Base-by-base conservation (phyloP, 176 grass and related monocot genomes). In the Aegilops umbellulata region DNA sequence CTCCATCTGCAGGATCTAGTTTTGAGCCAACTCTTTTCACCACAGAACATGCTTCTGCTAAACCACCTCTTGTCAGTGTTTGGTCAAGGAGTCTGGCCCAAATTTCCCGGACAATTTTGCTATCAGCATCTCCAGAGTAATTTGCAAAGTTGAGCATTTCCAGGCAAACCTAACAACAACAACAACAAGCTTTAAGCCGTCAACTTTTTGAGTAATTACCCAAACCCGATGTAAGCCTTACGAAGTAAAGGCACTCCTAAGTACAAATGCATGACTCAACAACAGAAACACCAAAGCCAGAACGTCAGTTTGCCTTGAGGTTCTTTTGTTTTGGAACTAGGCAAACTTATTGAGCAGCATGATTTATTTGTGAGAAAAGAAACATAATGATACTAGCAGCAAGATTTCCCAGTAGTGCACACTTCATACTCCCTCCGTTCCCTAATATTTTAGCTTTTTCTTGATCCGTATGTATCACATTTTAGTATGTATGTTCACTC, bases 81-180 rank as follows among this genome's bases (percentile, higher is more conserved):
- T 95, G 92, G 62, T 95, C 90, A 86, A 98, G 97, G 51, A 98
- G 91, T 81, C 92, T 90, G 34, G 92, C 86, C 97, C 97, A 98
- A 75, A 91, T 94, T 88, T 98, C 94, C 62, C 92, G 86, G 60
- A 94, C 88, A 42, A 95, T 89, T 81, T 95, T 92, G 61, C 90
- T 92, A 78, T 95, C 97, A 71, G 91, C 82, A 35, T 95, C 97
- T 49, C 97, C 97, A 78, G 97, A 94, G 83, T 96, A 94, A 69
- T 95, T 94, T 88, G 94, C 93, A 85, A 98, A 98, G 86, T 94
- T 94, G 69, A 98, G 90, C 77, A 98, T 98, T 95, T 98, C 94
- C 82, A 98, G 74, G 86, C 97, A 98, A 85, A 92, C 88, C 96
- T 98, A 79, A 81, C 77, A 94, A 78, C 5, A 92, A 38, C 36